These are phyloP conservation scores for Candida hispaniensis DNA, from an alignment of 805 yeast species.

Conservation along the genomic window DNA sequence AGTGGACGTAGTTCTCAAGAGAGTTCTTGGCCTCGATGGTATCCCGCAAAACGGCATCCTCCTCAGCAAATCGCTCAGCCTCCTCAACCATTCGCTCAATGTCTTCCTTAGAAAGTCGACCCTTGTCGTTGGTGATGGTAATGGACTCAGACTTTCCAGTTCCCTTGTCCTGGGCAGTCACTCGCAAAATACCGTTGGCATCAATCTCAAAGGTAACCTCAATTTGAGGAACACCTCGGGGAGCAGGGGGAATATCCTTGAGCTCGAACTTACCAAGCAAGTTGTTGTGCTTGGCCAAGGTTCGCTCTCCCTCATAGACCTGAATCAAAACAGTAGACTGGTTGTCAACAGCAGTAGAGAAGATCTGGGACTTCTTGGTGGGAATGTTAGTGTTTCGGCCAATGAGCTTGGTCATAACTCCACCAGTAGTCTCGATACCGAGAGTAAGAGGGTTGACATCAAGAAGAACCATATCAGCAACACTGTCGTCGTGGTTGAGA, in stretches of 20 bases:
- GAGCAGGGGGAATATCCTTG: slow-evolving; percentile 81
- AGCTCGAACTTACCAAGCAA: slow-evolving; percentile 77
- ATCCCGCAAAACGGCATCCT: slow-evolving; percentile 71
- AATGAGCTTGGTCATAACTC: slow-evolving; percentile 92
- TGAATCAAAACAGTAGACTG: slow-evolving; percentile 92
- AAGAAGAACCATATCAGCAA: slow-evolving; percentile 75
- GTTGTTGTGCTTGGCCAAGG: slow-evolving; percentile 88
- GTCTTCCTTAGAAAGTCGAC: slow-evolving; percentile 86
- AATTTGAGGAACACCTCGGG: slow-evolving; percentile 85
- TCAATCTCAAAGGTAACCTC: slow-evolving; percentile 84
- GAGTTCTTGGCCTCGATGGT: slow-evolving; percentile 83
- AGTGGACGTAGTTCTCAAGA: slow-evolving; percentile 80
- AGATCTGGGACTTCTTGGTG: slow-evolving; percentile 87
- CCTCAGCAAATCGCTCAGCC: slow-evolving; percentile 89
- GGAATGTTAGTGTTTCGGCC: slow-evolving; percentile 94
- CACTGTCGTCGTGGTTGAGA: slow-evolving; percentile 89
- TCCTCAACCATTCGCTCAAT: slow-evolving; percentile 97
- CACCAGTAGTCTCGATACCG: slow-evolving; percentile 96
- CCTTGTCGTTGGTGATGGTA: slow-evolving; percentile 88
- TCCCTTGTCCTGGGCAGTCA: slow-evolving; percentile 82
- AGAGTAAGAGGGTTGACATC: slow-evolving; percentile 91
- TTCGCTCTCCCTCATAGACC: slow-evolving; percentile 94
- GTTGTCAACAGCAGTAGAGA: slow-evolving; percentile 93
- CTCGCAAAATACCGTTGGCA: slow-evolving; percentile 80
- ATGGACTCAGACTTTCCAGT: slow-evolving; percentile 87